These are phyloP conservation scores for Gryganskiella cystojenkinii DNA, from an alignment of 192 early-diverging fungal species.

Conservation along the genomic window DNA sequence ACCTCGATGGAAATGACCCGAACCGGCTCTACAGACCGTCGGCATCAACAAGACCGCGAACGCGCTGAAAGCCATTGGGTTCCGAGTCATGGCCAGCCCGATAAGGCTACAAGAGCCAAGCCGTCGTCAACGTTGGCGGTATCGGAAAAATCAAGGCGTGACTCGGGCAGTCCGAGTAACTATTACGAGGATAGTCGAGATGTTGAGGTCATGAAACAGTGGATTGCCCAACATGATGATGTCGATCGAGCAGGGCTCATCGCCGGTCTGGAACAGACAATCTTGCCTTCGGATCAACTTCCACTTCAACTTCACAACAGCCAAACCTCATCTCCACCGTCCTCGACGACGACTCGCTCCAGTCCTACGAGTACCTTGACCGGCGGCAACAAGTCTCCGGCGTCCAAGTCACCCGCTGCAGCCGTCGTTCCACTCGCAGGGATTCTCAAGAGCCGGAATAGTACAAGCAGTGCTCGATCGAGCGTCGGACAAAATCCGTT, in stretches of 20 bases:
- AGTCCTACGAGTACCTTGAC: no score
- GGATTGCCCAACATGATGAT: slow-evolving; percentile 6
- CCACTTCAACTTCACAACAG: neutral
- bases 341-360: no score
- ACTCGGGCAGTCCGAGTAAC: slow-evolving; percentile 10
- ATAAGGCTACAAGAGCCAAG: neutral
- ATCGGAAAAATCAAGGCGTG: neutral
- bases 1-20: no score
- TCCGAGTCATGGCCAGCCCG: no score
- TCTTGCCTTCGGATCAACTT: slow-evolving; percentile 5
- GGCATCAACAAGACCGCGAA: no score
- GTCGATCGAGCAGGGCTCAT: slow-evolving; percentile 10
- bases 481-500: slow-evolving; percentile 35
- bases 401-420: neutral
- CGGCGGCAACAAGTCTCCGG: neutral
- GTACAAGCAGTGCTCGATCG: slow-evolving; percentile 19
- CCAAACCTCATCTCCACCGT: no score
- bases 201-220: slow-evolving; percentile 20
- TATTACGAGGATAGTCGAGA: slow-evolving; percentile 15
- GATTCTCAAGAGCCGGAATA: slow-evolving; percentile 38
- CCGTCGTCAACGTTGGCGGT: neutral
- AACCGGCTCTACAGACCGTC: no score
- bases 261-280: slow-evolving; percentile 10
- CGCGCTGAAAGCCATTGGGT: no score
- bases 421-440: slow-evolving; percentile 11